A percentile compares a stretch with the other conserved stretches of the same genome.
Evolutionary conservation across 495 filamentous ascomycete species (phyloP).

Genomic region (Xylaria sp.): DNA sequence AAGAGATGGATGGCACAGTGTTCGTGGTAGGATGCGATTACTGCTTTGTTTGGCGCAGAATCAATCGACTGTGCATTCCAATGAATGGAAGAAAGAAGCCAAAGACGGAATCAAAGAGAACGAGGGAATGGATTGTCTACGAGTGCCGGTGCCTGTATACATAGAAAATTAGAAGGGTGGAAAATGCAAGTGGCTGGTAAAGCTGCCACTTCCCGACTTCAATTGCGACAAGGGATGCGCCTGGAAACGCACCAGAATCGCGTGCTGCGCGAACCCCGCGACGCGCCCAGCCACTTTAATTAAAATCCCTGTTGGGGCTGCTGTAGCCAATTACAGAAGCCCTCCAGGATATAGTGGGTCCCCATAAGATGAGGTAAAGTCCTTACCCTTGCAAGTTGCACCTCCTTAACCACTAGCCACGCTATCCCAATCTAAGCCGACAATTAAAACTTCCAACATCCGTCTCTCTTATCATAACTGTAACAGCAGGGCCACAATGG

Average conservation of each 20-base stretch:
- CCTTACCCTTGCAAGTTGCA: background rate
- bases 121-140: slow-evolving; percentile 18
- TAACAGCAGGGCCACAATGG: background rate
- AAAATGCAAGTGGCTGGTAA: slow-evolving; percentile 42
- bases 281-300: slow-evolving; percentile 46
- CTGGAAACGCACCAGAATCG: slow-evolving; percentile 3
- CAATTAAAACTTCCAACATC: background rate
- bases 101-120: slow-evolving; percentile 31
- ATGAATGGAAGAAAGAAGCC: slow-evolving; percentile 10
- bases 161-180: background rate
- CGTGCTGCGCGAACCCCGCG: slow-evolving; percentile 29
- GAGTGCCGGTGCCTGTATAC: background rate
- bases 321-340: slow-evolving; percentile 2
- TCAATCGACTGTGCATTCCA: slow-evolving; percentile 9
- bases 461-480: background rate
- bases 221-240: slow-evolving; percentile 25
- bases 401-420: too few relatives aligned
- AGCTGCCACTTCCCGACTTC: slow-evolving; percentile 23
- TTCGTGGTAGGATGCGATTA: slow-evolving; percentile 23
- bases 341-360: background rate
- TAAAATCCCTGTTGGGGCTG: slow-evolving; percentile 37
- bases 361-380: background rate
- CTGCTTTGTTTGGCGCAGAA: slow-evolving; percentile 8
- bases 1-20: slow-evolving; percentile 28
- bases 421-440: too few relatives aligned